Evolutionary conservation across 176 grass and related monocot genomes (phyloP), one percentile per base, ranked within the genome.

Genomic region (maize (Zea mays)): DNA sequence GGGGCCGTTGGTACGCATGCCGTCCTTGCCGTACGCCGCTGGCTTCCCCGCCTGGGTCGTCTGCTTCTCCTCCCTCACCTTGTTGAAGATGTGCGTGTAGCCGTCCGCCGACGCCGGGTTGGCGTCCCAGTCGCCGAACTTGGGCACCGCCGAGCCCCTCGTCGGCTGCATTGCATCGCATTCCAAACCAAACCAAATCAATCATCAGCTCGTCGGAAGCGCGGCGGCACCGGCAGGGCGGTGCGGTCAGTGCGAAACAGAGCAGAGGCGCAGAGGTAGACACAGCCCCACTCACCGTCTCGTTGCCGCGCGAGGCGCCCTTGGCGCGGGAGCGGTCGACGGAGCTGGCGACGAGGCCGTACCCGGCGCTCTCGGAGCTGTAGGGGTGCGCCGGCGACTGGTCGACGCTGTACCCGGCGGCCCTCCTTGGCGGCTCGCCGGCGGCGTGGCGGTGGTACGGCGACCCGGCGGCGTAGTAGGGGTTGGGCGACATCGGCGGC

Each of bases 41-140:
- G 74, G 21, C 83, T 90, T 92, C 48, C 81, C 85, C 20, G 38
- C 14, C 62, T 89, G 89, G 33, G 54, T 86, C 71, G 54, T 86
- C 71, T 94, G 81, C 82, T 92, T 98, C 85, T 95, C 92, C 83
- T 92, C 87, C 74, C 92, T 86, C 72, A 92, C 95, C 85, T 92
- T 86, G 69, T 98, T 84, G 81, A 98, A 98, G 75, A 94, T 98
- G 73, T 82, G 83, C n/a, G 95, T 98, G 81, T 90, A 98, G 34
- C 92, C 89, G 56, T 94, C 95, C 56, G 91, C 95, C 78, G 95
- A 90, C 33, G 92, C 82, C 72, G 95, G 95, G 88, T 98, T 88
- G 13, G 90, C 86, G 78, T 98, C 95, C 95, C 95, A 98, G 61
- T 92, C 91, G 52, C 95, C 95, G 73, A 98, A 98, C 82, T 88